Evolutionary conservation across 352 stramenopile species (phyloP).

Genomic region (Pythium apleroticum): DNA sequence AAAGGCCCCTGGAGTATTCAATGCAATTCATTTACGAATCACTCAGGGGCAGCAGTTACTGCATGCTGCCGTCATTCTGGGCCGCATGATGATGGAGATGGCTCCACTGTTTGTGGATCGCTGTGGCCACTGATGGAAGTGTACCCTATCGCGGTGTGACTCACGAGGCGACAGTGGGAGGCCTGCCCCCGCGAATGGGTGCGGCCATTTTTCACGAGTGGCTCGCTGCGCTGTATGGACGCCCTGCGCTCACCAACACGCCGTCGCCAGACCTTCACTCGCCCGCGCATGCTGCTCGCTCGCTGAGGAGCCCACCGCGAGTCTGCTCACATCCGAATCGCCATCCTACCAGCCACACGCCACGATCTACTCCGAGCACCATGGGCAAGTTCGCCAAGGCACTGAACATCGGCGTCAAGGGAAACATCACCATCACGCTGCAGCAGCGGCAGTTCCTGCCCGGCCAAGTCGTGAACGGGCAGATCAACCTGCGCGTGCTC

Average conservation of each 20-base stretch:
- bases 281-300: neutral
- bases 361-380: neutral
- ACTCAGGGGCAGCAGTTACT: too few species aligned
- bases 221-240: too few species aligned
- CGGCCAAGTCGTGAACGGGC: constrained; percentile 16
- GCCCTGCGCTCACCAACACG: too few species aligned
- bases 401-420: constrained; percentile 23
- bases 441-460: constrained; percentile 14
- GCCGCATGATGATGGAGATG: neutral
- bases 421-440: constrained; percentile 11
- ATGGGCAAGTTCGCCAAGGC: constrained; percentile 23
- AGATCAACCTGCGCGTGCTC: constrained; percentile 1
- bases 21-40: too few species aligned
- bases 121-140: neutral
- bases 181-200: neutral
- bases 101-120: neutral
- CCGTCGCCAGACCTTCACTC: constrained; percentile 18
- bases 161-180: constrained; percentile 11
- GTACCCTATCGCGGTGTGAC: neutral
- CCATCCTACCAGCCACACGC: neutral
- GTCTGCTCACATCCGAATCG: neutral
- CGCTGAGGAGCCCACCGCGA: neutral
- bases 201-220: neutral
- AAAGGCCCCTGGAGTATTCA: too few species aligned
- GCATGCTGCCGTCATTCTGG: neutral